phyloP scores from a whole-genome alignment of 345 rosid genomes.

The Populus deltoides region DNA sequence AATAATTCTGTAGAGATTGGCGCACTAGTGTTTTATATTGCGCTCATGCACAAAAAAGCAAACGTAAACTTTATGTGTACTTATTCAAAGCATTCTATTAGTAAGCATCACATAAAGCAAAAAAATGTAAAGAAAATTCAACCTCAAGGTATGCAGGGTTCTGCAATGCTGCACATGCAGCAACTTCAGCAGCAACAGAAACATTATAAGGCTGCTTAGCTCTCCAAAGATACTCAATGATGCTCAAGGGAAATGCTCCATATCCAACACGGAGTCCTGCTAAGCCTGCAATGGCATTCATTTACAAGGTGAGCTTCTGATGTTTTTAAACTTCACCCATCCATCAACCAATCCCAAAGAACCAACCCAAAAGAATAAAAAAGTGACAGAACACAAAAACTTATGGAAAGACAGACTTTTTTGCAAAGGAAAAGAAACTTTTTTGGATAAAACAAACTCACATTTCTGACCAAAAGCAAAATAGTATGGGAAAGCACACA shows the following conservation, averaged over 20 bases:
- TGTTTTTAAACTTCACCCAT: background rate
- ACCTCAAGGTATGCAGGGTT: slow-evolving; percentile 75
- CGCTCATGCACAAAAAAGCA: background rate
- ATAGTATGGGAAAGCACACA: too few relatives aligned
- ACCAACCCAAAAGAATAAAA: background rate
- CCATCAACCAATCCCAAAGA: background rate
- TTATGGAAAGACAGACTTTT: too few relatives aligned
- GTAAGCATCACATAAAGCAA: background rate
- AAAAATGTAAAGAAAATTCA: slow-evolving; percentile 9
- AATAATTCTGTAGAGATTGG: slow-evolving; percentile 31
- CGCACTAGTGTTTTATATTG: slow-evolving; percentile 6
- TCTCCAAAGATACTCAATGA: slow-evolving; percentile 86
- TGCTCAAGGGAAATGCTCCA: slow-evolving; percentile 86
- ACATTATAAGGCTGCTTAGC: slow-evolving; percentile 96
- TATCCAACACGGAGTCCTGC: slow-evolving; percentile 95
- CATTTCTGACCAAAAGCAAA: too few relatives aligned
- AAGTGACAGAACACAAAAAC: background rate
- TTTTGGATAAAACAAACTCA: too few relatives aligned
- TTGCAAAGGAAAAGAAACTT: too few relatives aligned
- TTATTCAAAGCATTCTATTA: background rate
- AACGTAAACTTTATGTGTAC: too few relatives aligned
- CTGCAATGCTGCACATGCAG: slow-evolving; percentile 84
- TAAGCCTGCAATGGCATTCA: slow-evolving; percentile 46
- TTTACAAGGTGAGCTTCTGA: background rate
- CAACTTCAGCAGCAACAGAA: slow-evolving; percentile 89